Evolutionary conservation across 441 rosid species (phyloP), one percentile per base, ranked within the genome.

Genomic region (Metrosideros polymorpha): DNA sequence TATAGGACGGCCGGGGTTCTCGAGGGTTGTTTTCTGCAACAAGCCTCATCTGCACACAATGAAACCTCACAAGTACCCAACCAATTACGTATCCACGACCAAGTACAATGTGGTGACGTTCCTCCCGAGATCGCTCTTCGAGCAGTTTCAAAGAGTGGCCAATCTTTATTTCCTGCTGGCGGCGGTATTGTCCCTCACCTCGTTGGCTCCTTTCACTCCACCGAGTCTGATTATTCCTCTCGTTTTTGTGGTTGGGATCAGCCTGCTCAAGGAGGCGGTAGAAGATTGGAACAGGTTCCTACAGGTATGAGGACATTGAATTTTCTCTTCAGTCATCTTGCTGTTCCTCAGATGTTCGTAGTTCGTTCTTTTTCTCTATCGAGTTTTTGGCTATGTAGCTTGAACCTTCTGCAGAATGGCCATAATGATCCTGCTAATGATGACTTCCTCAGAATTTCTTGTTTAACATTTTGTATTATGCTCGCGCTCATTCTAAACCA

Each of bases 91-190:
- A 6, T 92, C 95, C 88, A 95, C 95, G 53, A 94, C 96, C 75
- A 93, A 94, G 90, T 94, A 95, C 85, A 93, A 90, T 84, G 84
- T 90, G 15, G 54, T 90, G 22, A 93, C 95, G 18, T 95, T 95
- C 91, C 89, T 94, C 12, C 95, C 96, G 6, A 95, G 86, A 50
- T 91, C 96, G 75, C 91, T 94, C 82, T 94, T 93, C 15, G 98
- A 95, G 92, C 98, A 95, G 85, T 94, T 95, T 76, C 93, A 93
- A 50, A 89, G 96, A 45, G 98, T 93, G 51, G 98, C 98, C 86
- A 95, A 95, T 84, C 88, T 94, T 71, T 95, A 93, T 83, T 95
- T 95, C 49, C 91, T 95, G 12, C 49, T 94, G 61, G 93, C 94
- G 9, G 98, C 94, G 4, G 82, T 87, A 49, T 86, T 95, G 59